A percentile compares a stretch with the other conserved stretches of the same genome.
phyloP scores from a whole-genome alignment of 805 yeast species.

The Myxozyma vanderwaltii region DNA sequence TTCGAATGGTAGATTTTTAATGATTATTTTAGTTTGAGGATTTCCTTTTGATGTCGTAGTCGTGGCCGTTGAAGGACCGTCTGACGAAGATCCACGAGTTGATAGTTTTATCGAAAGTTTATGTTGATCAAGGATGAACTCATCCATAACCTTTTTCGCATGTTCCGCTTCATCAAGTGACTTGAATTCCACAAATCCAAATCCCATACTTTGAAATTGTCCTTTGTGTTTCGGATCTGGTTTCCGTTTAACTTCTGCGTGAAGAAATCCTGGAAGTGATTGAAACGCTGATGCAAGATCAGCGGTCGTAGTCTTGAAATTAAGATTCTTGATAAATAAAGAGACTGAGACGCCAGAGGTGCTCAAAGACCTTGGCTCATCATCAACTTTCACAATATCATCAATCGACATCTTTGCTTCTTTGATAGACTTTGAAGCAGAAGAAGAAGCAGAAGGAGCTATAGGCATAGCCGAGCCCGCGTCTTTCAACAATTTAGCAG shows the following conservation, averaged over 20 bases:
- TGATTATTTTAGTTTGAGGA: constrained; percentile 67
- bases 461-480: constrained; percentile 41
- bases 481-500: constrained; percentile 72
- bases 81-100: constrained; percentile 56
- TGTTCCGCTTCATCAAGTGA: constrained; percentile 74
- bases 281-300: constrained; percentile 65
- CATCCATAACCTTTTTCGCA: constrained; percentile 75
- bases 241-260: constrained; percentile 81
- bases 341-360: constrained; percentile 63
- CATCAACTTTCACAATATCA: constrained; percentile 32
- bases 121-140: constrained; percentile 82
- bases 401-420: constrained; percentile 31
- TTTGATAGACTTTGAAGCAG: constrained; percentile 36
- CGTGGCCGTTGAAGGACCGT: constrained; percentile 32
- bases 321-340: constrained; percentile 87
- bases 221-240: constrained; percentile 78
- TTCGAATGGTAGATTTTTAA: constrained; percentile 96
- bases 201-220: constrained; percentile 87
- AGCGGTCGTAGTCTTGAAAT: constrained; percentile 70
- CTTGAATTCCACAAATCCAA: constrained; percentile 90
- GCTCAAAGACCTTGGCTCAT: constrained; percentile 43
- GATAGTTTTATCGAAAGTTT: constrained; percentile 86
- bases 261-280: constrained; percentile 73
- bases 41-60: constrained; percentile 32
- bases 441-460: constrained; percentile 41